Evolutionary conservation across 2,329 filamentous ascomycete genomes (phyloP).

Genomic region (Moelleriella libera): DNA sequence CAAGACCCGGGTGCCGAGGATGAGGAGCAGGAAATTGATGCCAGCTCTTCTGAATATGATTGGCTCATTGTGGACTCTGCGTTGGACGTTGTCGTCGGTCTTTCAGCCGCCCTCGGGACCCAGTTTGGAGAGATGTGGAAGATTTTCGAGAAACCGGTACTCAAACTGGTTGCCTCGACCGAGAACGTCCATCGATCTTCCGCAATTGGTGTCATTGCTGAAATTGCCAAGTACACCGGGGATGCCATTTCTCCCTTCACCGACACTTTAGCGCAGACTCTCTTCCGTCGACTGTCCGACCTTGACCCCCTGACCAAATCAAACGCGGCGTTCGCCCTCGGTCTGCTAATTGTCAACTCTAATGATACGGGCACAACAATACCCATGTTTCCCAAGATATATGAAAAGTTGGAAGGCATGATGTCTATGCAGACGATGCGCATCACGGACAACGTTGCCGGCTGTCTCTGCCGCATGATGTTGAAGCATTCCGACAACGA

Average conservation of each 20-base stretch:
- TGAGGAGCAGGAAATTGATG: conserved; percentile 57
- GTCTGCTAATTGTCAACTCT: conserved; percentile 72
- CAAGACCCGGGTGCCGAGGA: conserved; percentile 74
- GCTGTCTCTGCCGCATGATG: conserved; percentile 87
- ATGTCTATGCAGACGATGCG: conserved; percentile 65
- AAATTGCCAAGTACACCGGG: conserved; percentile 78
- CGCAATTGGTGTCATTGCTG: conserved; percentile 81
- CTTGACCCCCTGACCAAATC: conserved; percentile 87
- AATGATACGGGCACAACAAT: conserved; percentile 56
- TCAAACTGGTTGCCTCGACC: conserved; percentile 76
- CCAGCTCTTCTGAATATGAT: conserved; percentile 85
- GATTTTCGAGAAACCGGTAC: conserved; percentile 82
- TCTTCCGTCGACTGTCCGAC: conserved; percentile 77
- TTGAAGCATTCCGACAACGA: conserved; percentile 72
- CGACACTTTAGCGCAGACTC: conserved; percentile 56
- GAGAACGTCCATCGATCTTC: conserved; percentile 81
- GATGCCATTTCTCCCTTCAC: conserved; percentile 73
- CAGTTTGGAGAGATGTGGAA: conserved; percentile 86
- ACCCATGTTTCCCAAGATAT: conserved; percentile 62
- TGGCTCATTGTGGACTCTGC: conserved; percentile 95
- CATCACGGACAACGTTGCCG: conserved; percentile 83
- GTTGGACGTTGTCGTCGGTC: conserved; percentile 75
- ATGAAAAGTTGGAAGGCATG: conserved; percentile 75
- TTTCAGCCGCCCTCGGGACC: conserved; percentile 67
- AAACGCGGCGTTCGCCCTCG: conserved; percentile 85